Percentiles rank a stretch among this genome's conserved stretches.
phyloP scores from a whole-genome alignment of 306 rosid genomes.

The Trifolium dubium region DNA sequence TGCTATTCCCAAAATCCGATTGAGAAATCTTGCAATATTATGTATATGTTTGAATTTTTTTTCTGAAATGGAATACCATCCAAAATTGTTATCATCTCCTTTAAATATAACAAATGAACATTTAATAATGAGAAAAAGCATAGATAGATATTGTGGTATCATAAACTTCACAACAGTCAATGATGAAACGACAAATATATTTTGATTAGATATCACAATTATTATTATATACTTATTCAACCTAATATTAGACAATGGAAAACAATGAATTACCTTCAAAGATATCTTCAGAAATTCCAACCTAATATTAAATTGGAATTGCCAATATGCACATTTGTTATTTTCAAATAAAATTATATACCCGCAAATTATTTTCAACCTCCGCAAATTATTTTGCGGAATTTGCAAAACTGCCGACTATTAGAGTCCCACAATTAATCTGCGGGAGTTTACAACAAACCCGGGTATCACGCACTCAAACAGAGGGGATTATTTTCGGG shows the following conservation, averaged over 20 bases:
- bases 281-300: constrained; percentile 78
- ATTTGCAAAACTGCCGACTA: too few species aligned
- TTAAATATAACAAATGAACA: constrained; percentile 35
- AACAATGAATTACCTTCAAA: constrained; percentile 51
- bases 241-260: not conserved
- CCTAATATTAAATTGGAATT: too few species aligned
- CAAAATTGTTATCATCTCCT: constrained; percentile 34
- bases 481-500: too few species aligned
- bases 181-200: not conserved
- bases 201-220: not conserved
- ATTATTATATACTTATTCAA: constrained; percentile 9
- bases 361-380: constrained; percentile 54
- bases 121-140: constrained; percentile 34
- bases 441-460: too few species aligned
- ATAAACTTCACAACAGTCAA: constrained; percentile 13
- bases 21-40: not conserved
- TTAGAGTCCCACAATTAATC: too few species aligned
- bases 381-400: too few species aligned
- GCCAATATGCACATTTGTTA: constrained; percentile 27
- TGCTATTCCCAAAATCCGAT: not conserved
- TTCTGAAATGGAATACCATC: too few species aligned
- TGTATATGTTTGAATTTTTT: too few species aligned
- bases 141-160: constrained; percentile 12
- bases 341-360: constrained; percentile 42
- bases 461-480: too few species aligned